These are phyloP conservation scores for grape (Vitis vinifera) DNA, from an alignment of 164 flowering plant species.

Conservation along the genomic window DNA sequence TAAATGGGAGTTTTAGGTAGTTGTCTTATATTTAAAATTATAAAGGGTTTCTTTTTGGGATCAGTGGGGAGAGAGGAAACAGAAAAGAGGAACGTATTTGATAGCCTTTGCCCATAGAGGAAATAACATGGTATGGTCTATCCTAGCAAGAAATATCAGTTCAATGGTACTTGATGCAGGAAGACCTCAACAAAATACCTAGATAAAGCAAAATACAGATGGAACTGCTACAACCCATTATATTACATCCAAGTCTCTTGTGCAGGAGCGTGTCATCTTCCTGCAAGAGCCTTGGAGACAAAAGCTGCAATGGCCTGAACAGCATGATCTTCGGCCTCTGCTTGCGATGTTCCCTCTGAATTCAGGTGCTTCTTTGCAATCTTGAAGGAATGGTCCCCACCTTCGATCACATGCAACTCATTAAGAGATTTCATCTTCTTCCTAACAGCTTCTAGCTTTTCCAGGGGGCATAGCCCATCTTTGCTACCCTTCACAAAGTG, in stretches of 20 bases:
- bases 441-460: constrained; percentile 55
- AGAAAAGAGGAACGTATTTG: too few relatives aligned
- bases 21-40: too few relatives aligned
- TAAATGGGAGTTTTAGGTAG: too few relatives aligned
- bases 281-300: constrained; percentile 28
- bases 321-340: constrained; percentile 66
- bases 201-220: background rate
- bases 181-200: too few relatives aligned
- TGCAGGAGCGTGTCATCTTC: constrained; percentile 9
- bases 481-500: constrained; percentile 68
- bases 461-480: constrained; percentile 82
- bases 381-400: constrained; percentile 93
- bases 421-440: constrained; percentile 56
- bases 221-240: background rate
- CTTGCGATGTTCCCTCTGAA: constrained; percentile 50
- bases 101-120: too few relatives aligned
- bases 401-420: constrained; percentile 69
- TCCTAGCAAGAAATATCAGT: too few relatives aligned
- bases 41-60: too few relatives aligned
- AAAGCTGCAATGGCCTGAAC: constrained; percentile 56
- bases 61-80: too few relatives aligned
- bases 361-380: constrained; percentile 66
- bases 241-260: background rate
- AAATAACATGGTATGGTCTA: too few relatives aligned
- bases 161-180: too few relatives aligned